phyloP scores from a whole-genome alignment of 768 basidiomycete genomes.

The Trametes cubensis region DNA sequence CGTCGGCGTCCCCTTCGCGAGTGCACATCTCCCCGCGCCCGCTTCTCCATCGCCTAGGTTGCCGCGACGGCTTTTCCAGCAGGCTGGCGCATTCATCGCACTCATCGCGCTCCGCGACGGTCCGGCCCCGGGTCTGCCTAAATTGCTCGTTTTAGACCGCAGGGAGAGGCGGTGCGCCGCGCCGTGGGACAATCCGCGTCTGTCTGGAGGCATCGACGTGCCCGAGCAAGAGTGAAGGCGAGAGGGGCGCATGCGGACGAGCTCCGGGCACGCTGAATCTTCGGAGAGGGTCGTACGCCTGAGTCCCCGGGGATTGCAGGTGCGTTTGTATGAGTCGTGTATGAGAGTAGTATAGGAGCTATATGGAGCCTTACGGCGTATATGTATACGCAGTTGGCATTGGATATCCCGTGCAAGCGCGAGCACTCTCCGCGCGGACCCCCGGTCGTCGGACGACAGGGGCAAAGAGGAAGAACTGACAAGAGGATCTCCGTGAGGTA shows the following conservation, averaged over 20 bases:
- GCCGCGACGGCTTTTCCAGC: background rate
- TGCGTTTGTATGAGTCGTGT: background rate
- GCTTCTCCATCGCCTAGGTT: background rate
- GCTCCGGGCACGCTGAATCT: slow-evolving; percentile 9
- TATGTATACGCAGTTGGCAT: background rate
- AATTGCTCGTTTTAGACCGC: too few relatives aligned
- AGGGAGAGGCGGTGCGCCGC: too few relatives aligned
- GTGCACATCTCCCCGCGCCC: too few relatives aligned
- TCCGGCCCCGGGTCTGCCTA: too few relatives aligned
- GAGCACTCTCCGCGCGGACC: background rate
- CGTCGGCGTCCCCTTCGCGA: background rate
- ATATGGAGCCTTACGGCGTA: background rate
- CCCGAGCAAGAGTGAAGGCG: too few relatives aligned
- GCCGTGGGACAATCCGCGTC: too few relatives aligned
- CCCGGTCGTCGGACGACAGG: background rate
- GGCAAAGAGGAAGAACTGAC: background rate
- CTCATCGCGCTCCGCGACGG: too few relatives aligned
- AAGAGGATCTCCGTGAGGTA: too few relatives aligned
- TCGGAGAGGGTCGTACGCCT: background rate
- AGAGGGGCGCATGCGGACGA: background rate
- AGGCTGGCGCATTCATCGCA: too few relatives aligned
- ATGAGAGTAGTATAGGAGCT: background rate
- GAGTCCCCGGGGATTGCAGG: background rate
- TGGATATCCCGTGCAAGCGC: background rate
- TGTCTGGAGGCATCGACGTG: too few relatives aligned